Percentiles rank a stretch among this genome's conserved stretches.
Conservation (phyloP, 192 early-diverging fungal genomes). For the Anaeromyces robustus region DNA sequence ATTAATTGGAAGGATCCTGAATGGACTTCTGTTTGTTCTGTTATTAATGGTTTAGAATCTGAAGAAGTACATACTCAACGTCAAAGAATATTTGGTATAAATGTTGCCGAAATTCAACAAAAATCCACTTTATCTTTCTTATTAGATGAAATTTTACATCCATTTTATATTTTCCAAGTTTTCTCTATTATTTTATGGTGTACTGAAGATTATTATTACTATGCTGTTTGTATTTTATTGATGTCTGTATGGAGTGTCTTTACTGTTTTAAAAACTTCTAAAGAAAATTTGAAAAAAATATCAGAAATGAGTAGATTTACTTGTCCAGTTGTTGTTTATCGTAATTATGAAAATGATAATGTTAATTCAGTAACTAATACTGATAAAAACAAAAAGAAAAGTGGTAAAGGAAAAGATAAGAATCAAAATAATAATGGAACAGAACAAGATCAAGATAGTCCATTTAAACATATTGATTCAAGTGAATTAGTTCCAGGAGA, state of each 20-base stretch:
- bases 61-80: slow-evolving; percentile 8
- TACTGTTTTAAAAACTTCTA: slow-evolving; percentile 52
- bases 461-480: slow-evolving; percentile 27
- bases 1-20: slow-evolving; percentile 28
- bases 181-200: slow-evolving; percentile 3
- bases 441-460: slow-evolving; percentile 4
- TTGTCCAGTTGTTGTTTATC: slow-evolving; percentile 59
- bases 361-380: too few species aligned
- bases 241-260: slow-evolving; percentile 66
- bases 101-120: slow-evolving; percentile 21
- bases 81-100: slow-evolving; percentile 25
- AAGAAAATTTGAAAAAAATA: slow-evolving; percentile 52
- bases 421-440: too few species aligned
- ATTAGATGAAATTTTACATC: slow-evolving; percentile 35
- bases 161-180: slow-evolving; percentile 30
- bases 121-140: slow-evolving; percentile 20
- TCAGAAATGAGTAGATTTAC: slow-evolving; percentile 74
- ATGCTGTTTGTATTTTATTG: slow-evolving; percentile 78
- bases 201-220: slow-evolving; percentile 87
- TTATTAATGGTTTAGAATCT: slow-evolving; percentile 6
- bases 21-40: slow-evolving; percentile 19
- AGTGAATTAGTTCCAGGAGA: slow-evolving; percentile 89
- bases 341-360: slow-evolving; percentile 12
- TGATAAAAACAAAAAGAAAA: too few species aligned
- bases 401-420: too few species aligned